Evolutionary conservation across 2,329 filamentous ascomycete species (phyloP).

Genomic region (Fusarium circinatum): DNA sequence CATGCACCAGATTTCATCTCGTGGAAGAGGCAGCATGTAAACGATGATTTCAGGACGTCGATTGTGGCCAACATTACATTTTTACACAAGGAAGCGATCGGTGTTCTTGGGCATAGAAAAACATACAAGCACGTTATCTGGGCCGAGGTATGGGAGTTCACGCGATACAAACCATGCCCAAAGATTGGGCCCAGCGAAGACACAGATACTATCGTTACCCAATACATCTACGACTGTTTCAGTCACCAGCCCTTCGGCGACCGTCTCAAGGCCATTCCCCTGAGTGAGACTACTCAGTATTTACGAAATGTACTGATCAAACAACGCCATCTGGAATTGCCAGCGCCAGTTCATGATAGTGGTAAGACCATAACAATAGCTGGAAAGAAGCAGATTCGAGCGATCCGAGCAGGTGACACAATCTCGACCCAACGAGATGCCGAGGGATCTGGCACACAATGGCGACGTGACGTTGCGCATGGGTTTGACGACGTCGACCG

Average conservation of each 20-base stretch:
- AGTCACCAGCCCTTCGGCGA: conserved; percentile 68
- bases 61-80: conserved; percentile 70
- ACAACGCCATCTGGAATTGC: conserved; percentile 44
- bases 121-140: conserved; percentile 60
- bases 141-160: conserved; percentile 58
- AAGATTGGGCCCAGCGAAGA: neutral
- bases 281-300: conserved; percentile 41
- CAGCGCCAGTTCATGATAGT: conserved; percentile 35
- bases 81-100: conserved; percentile 71
- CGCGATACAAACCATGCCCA: conserved; percentile 45
- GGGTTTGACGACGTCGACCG: conserved; percentile 58
- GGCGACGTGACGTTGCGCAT: conserved; percentile 62
- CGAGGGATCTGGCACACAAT: conserved; percentile 61
- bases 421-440: conserved; percentile 60
- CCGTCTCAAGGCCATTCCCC: conserved; percentile 55
- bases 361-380: conserved; percentile 36
- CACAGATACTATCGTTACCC: conserved; percentile 72
- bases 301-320: conserved; percentile 46
- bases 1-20: conserved; percentile 53
- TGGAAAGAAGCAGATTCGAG: conserved; percentile 39
- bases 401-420: conserved; percentile 58
- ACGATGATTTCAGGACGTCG: conserved; percentile 70
- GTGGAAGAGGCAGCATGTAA: conserved; percentile 65
- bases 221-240: conserved; percentile 74
- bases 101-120: conserved; percentile 52